Evolutionary conservation across 352 stramenopile species (phyloP).

Genomic region (Phytopythium oedochilum): DNA sequence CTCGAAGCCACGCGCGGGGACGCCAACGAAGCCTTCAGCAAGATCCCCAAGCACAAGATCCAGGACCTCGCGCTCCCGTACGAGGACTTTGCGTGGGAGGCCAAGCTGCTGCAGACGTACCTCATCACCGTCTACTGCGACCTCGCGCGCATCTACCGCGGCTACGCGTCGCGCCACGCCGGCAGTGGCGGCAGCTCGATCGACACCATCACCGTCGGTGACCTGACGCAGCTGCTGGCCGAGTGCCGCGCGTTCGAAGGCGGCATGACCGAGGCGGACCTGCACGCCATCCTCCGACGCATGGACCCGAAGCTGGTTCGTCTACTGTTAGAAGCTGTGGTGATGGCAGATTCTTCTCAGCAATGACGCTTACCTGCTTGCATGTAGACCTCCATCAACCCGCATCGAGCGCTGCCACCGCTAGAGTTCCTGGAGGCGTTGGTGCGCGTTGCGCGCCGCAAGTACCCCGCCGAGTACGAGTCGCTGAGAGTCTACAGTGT

Average conservation of each 20-base stretch:
- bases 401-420: slow-evolving; percentile 40
- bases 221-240: slow-evolving; percentile 50
- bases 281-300: slow-evolving; percentile 31
- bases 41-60: slow-evolving; percentile 40
- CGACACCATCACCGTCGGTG: slow-evolving; percentile 44
- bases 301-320: slow-evolving; percentile 40
- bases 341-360: no score
- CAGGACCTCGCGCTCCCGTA: slow-evolving; percentile 49
- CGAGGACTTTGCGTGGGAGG: slow-evolving; percentile 65
- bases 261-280: slow-evolving; percentile 31
- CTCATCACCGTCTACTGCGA: slow-evolving; percentile 66
- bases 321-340: no score
- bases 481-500: background rate
- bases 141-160: slow-evolving; percentile 67
- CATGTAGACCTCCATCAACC: slow-evolving; percentile 36
- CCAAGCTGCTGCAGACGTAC: slow-evolving; percentile 70
- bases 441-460: slow-evolving; percentile 49
- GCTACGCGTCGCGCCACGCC: slow-evolving; percentile 42
- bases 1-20: slow-evolving; percentile 31
- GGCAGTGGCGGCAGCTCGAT: slow-evolving; percentile 14
- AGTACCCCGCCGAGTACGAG: slow-evolving; percentile 61
- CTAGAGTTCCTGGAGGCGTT: slow-evolving; percentile 67
- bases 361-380: no score
- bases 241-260: slow-evolving; percentile 67
- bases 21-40: slow-evolving; percentile 62